Conservation (phyloP, 2,329 filamentous ascomycete species). For the Phaeophleospora eucalypticola region DNA sequence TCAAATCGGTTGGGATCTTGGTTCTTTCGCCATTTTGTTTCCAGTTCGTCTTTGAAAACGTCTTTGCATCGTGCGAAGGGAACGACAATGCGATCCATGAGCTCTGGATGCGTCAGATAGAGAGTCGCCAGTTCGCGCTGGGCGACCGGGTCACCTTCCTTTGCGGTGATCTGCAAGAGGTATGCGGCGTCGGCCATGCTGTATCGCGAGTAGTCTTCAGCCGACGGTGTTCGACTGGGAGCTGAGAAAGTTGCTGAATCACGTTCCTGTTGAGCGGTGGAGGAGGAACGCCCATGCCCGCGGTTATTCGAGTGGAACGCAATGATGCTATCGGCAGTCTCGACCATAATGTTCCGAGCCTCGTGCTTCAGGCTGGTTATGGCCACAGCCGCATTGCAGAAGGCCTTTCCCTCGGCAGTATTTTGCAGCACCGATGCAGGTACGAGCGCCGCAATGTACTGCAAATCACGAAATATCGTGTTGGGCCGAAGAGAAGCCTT, state of each 20-base stretch:
- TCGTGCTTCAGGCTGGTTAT: slow-evolving; percentile 86
- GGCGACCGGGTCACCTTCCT: slow-evolving; percentile 82
- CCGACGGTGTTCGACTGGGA: slow-evolving; percentile 22
- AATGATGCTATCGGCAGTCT: slow-evolving; percentile 66
- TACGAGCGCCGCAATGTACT: slow-evolving; percentile 58
- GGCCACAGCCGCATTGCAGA: slow-evolving; percentile 84
- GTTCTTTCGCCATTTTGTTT: slow-evolving; percentile 59
- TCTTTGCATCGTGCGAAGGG: slow-evolving; percentile 81
- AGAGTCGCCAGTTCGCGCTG: slow-evolving; percentile 91
- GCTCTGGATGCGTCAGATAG: slow-evolving; percentile 86
- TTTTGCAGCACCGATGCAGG: slow-evolving; percentile 55
- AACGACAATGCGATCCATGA: slow-evolving; percentile 72
- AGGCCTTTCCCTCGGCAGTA: slow-evolving; percentile 64
- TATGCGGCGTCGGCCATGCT: slow-evolving; percentile 75
- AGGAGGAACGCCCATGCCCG: slow-evolving; percentile 31
- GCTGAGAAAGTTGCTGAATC: slow-evolving; percentile 30
- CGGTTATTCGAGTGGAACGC: slow-evolving; percentile 65
- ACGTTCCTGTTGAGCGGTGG: slow-evolving; percentile 31
- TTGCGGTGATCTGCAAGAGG: slow-evolving; percentile 90
- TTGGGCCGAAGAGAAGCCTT: slow-evolving; percentile 43
- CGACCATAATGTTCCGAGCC: slow-evolving; percentile 78
- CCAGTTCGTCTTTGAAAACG: slow-evolving; percentile 84
- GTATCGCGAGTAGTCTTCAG: slow-evolving; percentile 54
- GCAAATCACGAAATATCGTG: slow-evolving; percentile 47
- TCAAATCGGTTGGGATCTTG: slow-evolving; percentile 66